Conservation (phyloP, 768 basidiomycete genomes). For the Hericium erinaceus region DNA sequence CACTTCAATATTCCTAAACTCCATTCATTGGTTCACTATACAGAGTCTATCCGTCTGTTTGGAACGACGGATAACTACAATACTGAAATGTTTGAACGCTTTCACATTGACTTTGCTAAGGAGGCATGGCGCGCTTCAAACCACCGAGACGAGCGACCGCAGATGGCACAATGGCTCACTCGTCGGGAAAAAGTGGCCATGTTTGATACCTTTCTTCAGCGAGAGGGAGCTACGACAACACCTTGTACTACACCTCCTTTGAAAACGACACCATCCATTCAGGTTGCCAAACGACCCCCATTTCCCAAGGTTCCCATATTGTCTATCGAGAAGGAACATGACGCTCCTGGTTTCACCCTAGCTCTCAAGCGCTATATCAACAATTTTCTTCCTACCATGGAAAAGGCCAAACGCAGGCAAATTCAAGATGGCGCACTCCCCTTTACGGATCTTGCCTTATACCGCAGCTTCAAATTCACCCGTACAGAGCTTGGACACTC, state of each 20-base stretch:
- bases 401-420: not conserved
- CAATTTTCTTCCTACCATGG: not conserved
- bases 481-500: not conserved
- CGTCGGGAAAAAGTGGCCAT: slow-evolving; percentile 8
- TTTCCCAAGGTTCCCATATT: no score
- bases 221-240: not conserved
- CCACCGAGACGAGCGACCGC: slow-evolving; percentile 14
- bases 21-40: slow-evolving; percentile 17
- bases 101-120: slow-evolving; percentile 22
- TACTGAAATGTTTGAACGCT: slow-evolving; percentile 20
- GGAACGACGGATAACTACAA: slow-evolving; percentile 19
- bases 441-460: not conserved
- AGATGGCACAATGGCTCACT: slow-evolving; percentile 18
- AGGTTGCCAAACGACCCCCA: no score
- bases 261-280: no score
- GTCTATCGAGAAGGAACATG: no score
- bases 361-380: not conserved
- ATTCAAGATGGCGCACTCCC: not conserved
- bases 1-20: slow-evolving; percentile 23
- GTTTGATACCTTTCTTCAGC: not conserved
- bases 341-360: no score
- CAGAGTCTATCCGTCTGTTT: slow-evolving; percentile 5
- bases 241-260: no score
- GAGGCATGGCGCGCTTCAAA: slow-evolving; percentile 19
- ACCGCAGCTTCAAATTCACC: not conserved